Conservation (phyloP, 805 yeast species). For the Barnettozyma populi region DNA sequence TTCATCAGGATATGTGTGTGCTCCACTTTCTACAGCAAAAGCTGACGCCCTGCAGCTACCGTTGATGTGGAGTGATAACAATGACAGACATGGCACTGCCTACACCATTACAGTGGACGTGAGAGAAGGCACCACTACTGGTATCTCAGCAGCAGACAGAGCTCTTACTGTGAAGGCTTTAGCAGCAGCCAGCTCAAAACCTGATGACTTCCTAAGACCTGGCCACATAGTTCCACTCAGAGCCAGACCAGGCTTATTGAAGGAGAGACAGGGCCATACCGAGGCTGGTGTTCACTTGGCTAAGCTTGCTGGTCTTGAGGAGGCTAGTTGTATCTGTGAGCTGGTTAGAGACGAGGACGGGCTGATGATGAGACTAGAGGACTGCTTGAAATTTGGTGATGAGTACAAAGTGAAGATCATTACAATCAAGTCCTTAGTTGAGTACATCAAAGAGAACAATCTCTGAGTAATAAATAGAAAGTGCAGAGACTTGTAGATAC, state of each 20-base stretch:
- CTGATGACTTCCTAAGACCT: constrained; percentile 77
- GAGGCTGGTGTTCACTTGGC: constrained; percentile 94
- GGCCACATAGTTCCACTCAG: constrained; percentile 93
- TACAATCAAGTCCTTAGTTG: constrained; percentile 69
- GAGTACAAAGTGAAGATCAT: constrained; percentile 62
- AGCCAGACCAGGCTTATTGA: constrained; percentile 81
- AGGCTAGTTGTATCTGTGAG: constrained; percentile 92
- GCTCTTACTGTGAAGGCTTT: constrained; percentile 72
- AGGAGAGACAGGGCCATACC: constrained; percentile 87
- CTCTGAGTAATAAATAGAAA: constrained; percentile 7
- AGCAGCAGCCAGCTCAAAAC: constrained; percentile 52
- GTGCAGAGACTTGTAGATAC: not conserved
- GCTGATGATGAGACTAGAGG: constrained; percentile 87
- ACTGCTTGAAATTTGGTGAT: constrained; percentile 68
- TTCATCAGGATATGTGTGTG: constrained; percentile 90
- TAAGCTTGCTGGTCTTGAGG: constrained; percentile 65
- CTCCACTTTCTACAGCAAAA: constrained; percentile 68
- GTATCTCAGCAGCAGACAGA: constrained; percentile 92
- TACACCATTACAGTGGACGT: constrained; percentile 90
- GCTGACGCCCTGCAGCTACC: constrained; percentile 83
- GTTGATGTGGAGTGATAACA: constrained; percentile 48
- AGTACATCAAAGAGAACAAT: constrained; percentile 35
- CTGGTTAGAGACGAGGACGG: constrained; percentile 92
- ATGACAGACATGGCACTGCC: constrained; percentile 94
- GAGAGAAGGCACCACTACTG: constrained; percentile 89